phyloP scores from a whole-genome alignment of 163 green algal genomes.

The Scenedesmus sp. region DNA sequence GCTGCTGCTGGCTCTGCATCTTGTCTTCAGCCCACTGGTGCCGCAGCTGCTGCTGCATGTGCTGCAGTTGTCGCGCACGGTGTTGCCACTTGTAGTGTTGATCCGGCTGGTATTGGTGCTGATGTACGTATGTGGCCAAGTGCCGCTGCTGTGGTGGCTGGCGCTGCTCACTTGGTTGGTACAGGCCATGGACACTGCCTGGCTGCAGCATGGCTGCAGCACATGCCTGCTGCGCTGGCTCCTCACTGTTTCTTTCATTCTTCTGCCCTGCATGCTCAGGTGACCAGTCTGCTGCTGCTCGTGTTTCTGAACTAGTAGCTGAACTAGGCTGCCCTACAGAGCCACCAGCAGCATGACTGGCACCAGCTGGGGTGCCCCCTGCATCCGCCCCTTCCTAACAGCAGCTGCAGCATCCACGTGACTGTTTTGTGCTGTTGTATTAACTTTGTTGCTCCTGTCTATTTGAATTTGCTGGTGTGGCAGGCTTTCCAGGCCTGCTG shows the following conservation, averaged over 20 bases:
- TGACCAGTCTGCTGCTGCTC: conserved; percentile 6
- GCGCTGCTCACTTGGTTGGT: neutral
- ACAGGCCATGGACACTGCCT: neutral
- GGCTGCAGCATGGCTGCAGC: neutral
- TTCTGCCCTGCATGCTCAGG: neutral
- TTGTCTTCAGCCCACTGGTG: neutral
- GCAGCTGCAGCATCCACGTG: neutral
- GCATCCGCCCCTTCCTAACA: neutral
- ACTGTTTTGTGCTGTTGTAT: neutral
- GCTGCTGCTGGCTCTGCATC: neutral
- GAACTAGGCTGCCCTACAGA: neutral
- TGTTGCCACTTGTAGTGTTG: neutral
- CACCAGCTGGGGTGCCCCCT: neutral
- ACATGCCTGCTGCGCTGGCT: neutral
- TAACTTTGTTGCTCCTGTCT: neutral
- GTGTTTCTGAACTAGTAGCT: neutral
- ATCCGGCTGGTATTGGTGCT: conserved; percentile 10
- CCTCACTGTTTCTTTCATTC: neutral
- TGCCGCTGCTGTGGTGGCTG: conserved; percentile 24
- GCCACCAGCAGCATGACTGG: neutral
- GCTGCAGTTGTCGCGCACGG: neutral
- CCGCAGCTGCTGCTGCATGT: conserved; percentile 14
- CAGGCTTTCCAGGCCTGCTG: neutral
- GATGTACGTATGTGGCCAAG: neutral
- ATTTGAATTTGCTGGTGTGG: neutral